Evolutionary conservation across 2,329 filamentous ascomycete genomes (phyloP).

Genomic region (Zasmidium angulare): DNA sequence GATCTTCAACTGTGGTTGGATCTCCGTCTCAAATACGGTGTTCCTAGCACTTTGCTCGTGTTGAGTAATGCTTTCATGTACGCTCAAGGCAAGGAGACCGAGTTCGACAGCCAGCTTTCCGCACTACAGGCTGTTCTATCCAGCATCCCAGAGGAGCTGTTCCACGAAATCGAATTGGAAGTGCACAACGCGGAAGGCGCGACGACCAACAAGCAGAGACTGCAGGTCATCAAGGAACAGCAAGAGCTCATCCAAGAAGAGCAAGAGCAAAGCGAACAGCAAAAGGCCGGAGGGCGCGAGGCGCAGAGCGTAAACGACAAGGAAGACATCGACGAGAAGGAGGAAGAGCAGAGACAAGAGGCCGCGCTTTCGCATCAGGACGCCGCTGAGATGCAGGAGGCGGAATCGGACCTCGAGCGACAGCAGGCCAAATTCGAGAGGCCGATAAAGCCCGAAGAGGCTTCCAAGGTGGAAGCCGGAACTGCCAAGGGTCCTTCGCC

Average conservation of each 20-base stretch:
- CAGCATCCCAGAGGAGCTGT: slow-evolving; percentile 94
- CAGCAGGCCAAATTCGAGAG: slow-evolving; percentile 19
- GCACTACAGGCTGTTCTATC: slow-evolving; percentile 89
- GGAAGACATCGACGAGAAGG: slow-evolving; percentile 93
- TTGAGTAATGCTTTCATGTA: slow-evolving; percentile 98
- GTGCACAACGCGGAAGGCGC: slow-evolving; percentile 95
- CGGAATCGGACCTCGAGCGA: slow-evolving; percentile 24
- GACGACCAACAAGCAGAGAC: slow-evolving; percentile 96
- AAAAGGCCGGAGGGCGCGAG: slow-evolving; percentile 67
- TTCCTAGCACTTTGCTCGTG: slow-evolving; percentile 94
- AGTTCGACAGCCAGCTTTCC: slow-evolving; percentile 87
- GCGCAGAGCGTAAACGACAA: slow-evolving; percentile 62
- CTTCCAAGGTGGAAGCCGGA: neutral
- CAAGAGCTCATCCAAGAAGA: slow-evolving; percentile 97
- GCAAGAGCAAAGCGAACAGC: slow-evolving; percentile 84
- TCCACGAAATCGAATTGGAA: slow-evolving; percentile 99
- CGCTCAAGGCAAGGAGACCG: slow-evolving; percentile 76
- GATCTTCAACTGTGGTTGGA: slow-evolving; percentile 94
- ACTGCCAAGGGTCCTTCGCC: neutral
- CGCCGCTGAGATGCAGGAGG: slow-evolving; percentile 24
- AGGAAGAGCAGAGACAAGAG: slow-evolving; percentile 50
- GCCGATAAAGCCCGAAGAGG: slow-evolving; percentile 1
- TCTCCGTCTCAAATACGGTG: slow-evolving; percentile 85
- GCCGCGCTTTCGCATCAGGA: slow-evolving; percentile 26
- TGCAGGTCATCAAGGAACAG: slow-evolving; percentile 97